These are phyloP conservation scores for Erodium texanum DNA, from an alignment of 441 rosid genomes.

Conservation along the genomic window DNA sequence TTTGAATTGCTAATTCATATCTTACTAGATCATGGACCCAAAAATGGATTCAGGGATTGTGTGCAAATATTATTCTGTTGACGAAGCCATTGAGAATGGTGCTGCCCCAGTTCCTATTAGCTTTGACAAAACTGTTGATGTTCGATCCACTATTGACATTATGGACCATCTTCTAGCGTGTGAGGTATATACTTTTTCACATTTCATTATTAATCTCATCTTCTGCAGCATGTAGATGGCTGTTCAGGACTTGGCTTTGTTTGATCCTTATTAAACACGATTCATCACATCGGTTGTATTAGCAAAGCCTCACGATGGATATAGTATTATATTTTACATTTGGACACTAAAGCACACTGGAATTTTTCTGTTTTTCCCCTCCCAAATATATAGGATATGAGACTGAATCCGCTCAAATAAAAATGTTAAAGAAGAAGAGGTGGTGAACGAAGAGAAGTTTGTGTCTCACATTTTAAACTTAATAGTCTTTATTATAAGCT, in stretches of 20 bases:
- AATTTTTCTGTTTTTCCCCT: not conserved
- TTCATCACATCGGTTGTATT: not conserved
- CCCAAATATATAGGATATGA: not conserved
- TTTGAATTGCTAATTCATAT: conserved; percentile 13
- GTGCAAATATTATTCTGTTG: conserved; percentile 62
- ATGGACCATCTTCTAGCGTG: conserved; percentile 92
- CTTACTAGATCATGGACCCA: conserved; percentile 89
- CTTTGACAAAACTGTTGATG: conserved; percentile 52
- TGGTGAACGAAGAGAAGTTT: not conserved
- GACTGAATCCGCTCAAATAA: not conserved
- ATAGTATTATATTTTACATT: not conserved
- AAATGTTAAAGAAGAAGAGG: not conserved
- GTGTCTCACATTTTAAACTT: not conserved
- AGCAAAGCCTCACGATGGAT: not conserved
- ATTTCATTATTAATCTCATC: not conserved
- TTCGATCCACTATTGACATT: conserved; percentile 66
- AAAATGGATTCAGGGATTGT: conserved; percentile 98
- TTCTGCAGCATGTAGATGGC: not conserved
- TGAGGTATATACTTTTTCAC: conserved; percentile 49
- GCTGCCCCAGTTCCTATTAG: conserved; percentile 79
- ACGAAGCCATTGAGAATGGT: conserved; percentile 89
- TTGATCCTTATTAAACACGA: conserved; percentile 3
- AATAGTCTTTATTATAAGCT: not conserved
- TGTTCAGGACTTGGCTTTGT: not conserved
- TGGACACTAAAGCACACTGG: not conserved